Base-by-base conservation (phyloP, 768 basidiomycete genomes). In the Gymnopilus dilepis region DNA sequence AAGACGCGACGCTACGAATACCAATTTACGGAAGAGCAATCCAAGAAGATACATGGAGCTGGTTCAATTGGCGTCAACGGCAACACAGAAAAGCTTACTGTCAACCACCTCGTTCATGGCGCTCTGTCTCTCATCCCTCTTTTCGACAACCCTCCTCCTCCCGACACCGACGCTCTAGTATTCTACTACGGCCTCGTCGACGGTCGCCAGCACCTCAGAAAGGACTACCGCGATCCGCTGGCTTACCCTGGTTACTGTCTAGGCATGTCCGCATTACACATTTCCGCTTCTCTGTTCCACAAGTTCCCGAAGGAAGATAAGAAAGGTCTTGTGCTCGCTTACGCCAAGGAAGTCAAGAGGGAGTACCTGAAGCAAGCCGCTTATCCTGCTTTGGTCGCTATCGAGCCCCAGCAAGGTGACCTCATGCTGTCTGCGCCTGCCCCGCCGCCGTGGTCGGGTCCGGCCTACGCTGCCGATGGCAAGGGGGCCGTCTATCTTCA, bases 231-330 rank as follows among this genome's bases (percentile, higher is more conserved):
- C 22, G 58, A 41, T 30, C 28, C 61, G 4, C 55, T 65, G 6
- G 66, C 34, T 1, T 67, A 65, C 40, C 66, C 66, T 19, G 66
- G 63, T 43, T 67, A 67, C 45, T 67, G 66, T 48, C 60, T 67
- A 22, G 66, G 63, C 4, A 61, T 67, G 57, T 67, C 66, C 1
- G 37, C 53, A 17, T 41, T 67, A 17, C 60, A 62, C 12, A 62
- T 67, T 13, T 58, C 63, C 12, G 63, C 59, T 13, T 59, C 58
- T 12, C 45, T 59, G 6, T 64, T 62, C 60, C 56, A 67, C 26
- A 30, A 55, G 6, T 60, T 62, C 58, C 41, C 60, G 13, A 42
- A 41, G 13, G 47, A 62, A 15, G 61, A 67, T 12, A 61, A 60
- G 31, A 67, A 60, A 33, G 55, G 31, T 15, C 41, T 64, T 0